These are phyloP conservation scores for Helicostylum pulchrum DNA, from an alignment of 192 early-diverging fungal genomes.

Conservation along the genomic window DNA sequence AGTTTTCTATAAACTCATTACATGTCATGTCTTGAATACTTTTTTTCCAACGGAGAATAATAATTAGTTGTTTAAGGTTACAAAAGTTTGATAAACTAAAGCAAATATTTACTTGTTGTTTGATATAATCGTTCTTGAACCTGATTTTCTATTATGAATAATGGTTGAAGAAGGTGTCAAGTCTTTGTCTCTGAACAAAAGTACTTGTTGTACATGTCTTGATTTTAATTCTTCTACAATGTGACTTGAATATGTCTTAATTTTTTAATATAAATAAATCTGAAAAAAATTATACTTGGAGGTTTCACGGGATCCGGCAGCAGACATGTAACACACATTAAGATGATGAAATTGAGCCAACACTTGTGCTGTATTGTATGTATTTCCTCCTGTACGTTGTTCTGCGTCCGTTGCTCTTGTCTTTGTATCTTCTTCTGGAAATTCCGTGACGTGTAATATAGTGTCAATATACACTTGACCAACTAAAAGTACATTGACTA, in stretches of 20 bases:
- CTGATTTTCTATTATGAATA: conserved; percentile 44
- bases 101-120: conserved; percentile 42
- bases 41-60: no score
- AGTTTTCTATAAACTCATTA: conserved; percentile 55
- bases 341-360: conserved; percentile 47
- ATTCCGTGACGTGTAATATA: conserved; percentile 57
- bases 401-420: conserved; percentile 52
- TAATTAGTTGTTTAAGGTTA: no score
- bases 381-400: conserved; percentile 61
- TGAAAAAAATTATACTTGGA: conserved; percentile 37
- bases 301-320: conserved; percentile 41
- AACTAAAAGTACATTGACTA: conserved; percentile 32
- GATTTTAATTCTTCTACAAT: no score
- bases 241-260: no score
- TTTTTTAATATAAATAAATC: no score
- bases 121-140: conserved; percentile 62
- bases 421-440: conserved; percentile 61
- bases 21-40: conserved; percentile 55
- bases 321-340: conserved; percentile 48
- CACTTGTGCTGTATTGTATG: conserved; percentile 54
- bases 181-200: conserved; percentile 37
- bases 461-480: conserved; percentile 62
- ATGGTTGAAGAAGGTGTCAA: conserved; percentile 48
- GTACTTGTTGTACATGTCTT: conserved; percentile 1
- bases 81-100: not conserved